A percentile compares a stretch with the other conserved stretches of the same genome.
Conservation (phyloP, 768 basidiomycete species). For the Phanerochaete carnosa region DNA sequence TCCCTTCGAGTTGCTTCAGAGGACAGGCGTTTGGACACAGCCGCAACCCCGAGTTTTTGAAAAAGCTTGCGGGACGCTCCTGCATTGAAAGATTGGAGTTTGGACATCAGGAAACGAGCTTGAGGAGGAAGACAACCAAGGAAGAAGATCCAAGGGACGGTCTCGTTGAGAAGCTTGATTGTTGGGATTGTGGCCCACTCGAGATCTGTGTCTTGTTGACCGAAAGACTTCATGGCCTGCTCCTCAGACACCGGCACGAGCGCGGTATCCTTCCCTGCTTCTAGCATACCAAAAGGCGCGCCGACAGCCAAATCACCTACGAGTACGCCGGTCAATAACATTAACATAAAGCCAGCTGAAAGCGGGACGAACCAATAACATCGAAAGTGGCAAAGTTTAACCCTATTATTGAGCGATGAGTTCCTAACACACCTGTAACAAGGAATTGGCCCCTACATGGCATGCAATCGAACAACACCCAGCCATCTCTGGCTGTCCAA, state of each 20-base stretch:
- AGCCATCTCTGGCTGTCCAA: slow-evolving; percentile 52
- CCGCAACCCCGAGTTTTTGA: slow-evolving; percentile 2
- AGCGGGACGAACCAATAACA: slow-evolving; percentile 50
- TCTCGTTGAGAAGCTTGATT: slow-evolving; percentile 2
- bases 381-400: slow-evolving; percentile 57
- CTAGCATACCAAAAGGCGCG: slow-evolving; percentile 81
- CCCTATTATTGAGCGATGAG: slow-evolving; percentile 28
- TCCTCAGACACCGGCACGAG: slow-evolving; percentile 53
- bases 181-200: background rate
- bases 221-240: slow-evolving; percentile 53
- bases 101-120: background rate
- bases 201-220: slow-evolving; percentile 25
- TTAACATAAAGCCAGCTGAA: slow-evolving; percentile 1
- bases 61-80: background rate
- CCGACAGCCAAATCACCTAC: slow-evolving; percentile 77
- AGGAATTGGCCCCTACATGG: slow-evolving; percentile 50
- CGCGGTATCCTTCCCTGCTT: slow-evolving; percentile 63
- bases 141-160: background rate
- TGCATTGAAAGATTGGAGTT: background rate
- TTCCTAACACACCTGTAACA: too few species aligned
- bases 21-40: slow-evolving; percentile 10
- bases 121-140: slow-evolving; percentile 3
- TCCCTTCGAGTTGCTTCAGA: background rate
- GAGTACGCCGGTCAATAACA: too few species aligned
- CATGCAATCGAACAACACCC: slow-evolving; percentile 65